Conservation (phyloP, 2,329 filamentous ascomycete genomes). For the Neurospora sp. region DNA sequence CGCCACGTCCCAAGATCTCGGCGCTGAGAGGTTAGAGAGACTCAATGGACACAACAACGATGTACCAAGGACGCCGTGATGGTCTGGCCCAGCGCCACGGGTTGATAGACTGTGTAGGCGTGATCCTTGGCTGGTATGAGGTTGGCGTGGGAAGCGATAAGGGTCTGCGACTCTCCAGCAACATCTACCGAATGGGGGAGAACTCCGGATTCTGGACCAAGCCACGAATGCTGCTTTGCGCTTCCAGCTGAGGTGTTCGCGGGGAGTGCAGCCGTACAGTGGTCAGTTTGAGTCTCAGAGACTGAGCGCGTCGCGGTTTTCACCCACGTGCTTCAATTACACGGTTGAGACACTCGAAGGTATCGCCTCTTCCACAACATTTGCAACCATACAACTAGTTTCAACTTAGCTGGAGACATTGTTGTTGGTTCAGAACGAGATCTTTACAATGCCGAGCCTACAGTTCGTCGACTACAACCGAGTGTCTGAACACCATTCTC, state of each 20-base stretch:
- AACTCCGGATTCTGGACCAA: neutral
- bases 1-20: neutral
- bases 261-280: neutral
- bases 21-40: neutral
- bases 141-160: neutral
- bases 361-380: neutral
- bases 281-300: neutral
- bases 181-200: neutral
- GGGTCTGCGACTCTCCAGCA: neutral
- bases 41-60: too few relatives aligned
- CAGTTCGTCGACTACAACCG: rapidly evolving
- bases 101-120: neutral
- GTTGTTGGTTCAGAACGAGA: neutral
- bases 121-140: neutral
- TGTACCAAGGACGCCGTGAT: too few relatives aligned
- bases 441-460: neutral
- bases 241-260: neutral
- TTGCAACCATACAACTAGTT: too few relatives aligned
- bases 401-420: too few relatives aligned
- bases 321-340: too few relatives aligned
- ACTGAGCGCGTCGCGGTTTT: neutral
- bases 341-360: neutral
- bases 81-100: too few relatives aligned
- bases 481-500: neutral
- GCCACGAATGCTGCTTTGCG: neutral